Base-by-base conservation (phyloP, 805 yeast species). In the Pichia phayaonensis region DNA sequence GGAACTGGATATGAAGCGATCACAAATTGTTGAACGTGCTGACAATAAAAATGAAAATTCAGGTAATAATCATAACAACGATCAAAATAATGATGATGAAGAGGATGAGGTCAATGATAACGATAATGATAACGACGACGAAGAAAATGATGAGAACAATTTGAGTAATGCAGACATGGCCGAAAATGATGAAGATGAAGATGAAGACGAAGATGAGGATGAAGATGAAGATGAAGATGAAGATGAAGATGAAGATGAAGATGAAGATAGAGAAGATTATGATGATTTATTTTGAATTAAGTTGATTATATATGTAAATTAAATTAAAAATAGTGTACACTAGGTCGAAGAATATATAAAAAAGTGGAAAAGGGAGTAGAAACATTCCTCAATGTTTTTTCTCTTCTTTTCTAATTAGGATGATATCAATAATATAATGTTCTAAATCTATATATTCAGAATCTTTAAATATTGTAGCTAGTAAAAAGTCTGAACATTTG, bases 1-100 rank as follows among this genome's bases (percentile, higher is more conserved):
- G 49, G 96, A 92, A 59, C 75, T 89, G 53, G 96, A 89, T 49
- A 75, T 81, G 61, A 94, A 92, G 71, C 78, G 77, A 67, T 73
- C 83, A 53, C 89, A 84, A 59, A 71, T 90, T 11, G 38, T 48
- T 11, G 44, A 42, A 8, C 16, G 67, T 64, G 46, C 74, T 66
- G 48, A 46, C 27, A 42, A 59, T 38, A 42, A 59, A 4, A 51
- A 47, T 8, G 64, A 56, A 12, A 45, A 53, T 7, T 64, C 54
- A 8, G 59, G 52, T 1, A 62, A 48, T 24, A 57, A 59, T 48
- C 61, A 50, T 29, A 60, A 57, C 3, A 55, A 39, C 8, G 63
- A 57, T 8, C 50, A 54, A 7, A 63, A 54, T 4, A 59, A 55
- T 1, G 62, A 49, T 21, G 58, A 59, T 45, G 59, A 52, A 40